Evolutionary conservation across 345 rosid species (phyloP).

Genomic region (Anacardium occidentale): DNA sequence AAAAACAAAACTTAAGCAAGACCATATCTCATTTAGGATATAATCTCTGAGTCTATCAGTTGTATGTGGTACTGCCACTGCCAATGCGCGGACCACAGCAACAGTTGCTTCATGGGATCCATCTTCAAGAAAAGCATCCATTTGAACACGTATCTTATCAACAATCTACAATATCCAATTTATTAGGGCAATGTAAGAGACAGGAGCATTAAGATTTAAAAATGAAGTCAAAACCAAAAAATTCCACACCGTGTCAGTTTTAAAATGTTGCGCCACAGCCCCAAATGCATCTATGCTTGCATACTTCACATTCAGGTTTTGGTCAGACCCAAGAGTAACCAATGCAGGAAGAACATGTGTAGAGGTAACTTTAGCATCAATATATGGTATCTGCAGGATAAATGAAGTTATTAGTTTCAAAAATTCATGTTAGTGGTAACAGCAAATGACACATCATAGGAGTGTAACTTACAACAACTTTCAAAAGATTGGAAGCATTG

Average conservation of each 20-base stretch:
- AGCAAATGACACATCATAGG: slow-evolving; percentile 20
- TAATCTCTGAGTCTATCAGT: slow-evolving; percentile 88
- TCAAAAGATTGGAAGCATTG: slow-evolving; percentile 70
- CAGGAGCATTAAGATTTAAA: background rate
- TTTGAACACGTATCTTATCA: slow-evolving; percentile 95
- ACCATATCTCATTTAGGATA: slow-evolving; percentile 43
- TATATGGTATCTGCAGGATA: slow-evolving; percentile 60
- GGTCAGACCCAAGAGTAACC: slow-evolving; percentile 97
- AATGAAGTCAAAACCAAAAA: slow-evolving; percentile 1
- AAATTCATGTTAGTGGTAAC: slow-evolving; percentile 5
- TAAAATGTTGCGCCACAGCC: slow-evolving; percentile 91
- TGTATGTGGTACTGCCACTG: slow-evolving; percentile 88
- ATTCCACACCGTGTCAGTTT: slow-evolving; percentile 72
- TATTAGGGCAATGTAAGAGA: slow-evolving; percentile 15
- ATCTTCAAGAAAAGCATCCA: slow-evolving; percentile 99
- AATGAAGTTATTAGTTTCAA: slow-evolving; percentile 17
- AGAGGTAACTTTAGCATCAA: slow-evolving; percentile 79
- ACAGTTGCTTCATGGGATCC: slow-evolving; percentile 95
- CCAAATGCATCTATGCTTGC: slow-evolving; percentile 98
- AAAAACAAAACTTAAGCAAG: slow-evolving; percentile 7
- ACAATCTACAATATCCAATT: slow-evolving; percentile 61
- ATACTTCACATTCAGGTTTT: slow-evolving; percentile 79
- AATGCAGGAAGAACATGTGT: slow-evolving; percentile 84
- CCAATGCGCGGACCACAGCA: slow-evolving; percentile 84
- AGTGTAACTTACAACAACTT: slow-evolving; percentile 66